Evolutionary conservation across 192 early-diverging fungal species (phyloP).

Genomic region (Borealophlyctis nickersoniae): DNA sequence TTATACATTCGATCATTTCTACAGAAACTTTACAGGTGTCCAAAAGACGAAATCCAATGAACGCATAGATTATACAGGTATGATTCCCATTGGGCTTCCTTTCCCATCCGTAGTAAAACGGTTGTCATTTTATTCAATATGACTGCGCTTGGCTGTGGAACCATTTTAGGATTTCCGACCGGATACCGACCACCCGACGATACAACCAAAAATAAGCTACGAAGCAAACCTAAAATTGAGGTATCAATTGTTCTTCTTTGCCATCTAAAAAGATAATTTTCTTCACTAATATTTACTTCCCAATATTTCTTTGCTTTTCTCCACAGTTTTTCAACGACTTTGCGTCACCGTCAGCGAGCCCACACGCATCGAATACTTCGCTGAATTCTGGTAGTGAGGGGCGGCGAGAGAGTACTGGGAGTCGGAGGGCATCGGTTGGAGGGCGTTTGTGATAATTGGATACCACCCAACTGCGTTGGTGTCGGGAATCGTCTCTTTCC

Average conservation of each 20-base stretch:
- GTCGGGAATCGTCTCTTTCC: too few relatives aligned
- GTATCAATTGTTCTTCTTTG: neutral
- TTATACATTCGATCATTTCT: neutral
- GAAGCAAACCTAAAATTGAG: conserved; percentile 17
- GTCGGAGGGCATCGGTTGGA: too few relatives aligned
- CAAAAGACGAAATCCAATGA: neutral
- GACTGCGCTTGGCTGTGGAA: neutral
- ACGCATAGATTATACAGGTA: neutral
- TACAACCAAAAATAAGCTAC: neutral
- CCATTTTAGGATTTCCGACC: conserved; percentile 4
- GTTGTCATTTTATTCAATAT: neutral
- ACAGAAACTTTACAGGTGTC: neutral
- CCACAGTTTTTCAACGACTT: neutral
- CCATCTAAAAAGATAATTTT: neutral
- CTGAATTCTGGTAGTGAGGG: too few relatives aligned
- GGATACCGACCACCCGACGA: neutral
- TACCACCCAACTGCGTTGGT: too few relatives aligned
- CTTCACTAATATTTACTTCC: neutral
- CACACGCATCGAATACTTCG: too few relatives aligned
- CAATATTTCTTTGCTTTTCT: neutral
- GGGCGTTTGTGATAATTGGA: too few relatives aligned
- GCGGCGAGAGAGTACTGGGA: too few relatives aligned
- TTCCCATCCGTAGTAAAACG: neutral
- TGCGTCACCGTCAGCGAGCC: too few relatives aligned
- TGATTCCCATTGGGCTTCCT: neutral